Conservation (phyloP, 176 grass and related monocot genomes). For the Hordeum marinum region DNA sequence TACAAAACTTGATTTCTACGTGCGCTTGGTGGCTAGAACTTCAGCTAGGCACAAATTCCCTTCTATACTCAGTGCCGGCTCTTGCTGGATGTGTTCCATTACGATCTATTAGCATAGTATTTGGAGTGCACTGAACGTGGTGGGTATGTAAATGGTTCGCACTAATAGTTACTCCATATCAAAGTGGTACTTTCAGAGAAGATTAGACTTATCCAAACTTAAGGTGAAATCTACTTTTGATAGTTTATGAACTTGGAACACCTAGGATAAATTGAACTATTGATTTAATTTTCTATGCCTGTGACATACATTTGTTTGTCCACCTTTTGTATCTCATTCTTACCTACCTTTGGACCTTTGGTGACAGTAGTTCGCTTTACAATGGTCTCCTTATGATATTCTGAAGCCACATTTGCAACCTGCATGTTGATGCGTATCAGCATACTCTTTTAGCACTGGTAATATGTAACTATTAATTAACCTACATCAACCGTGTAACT, state of each 20-base stretch:
- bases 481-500: background rate
- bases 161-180: background rate
- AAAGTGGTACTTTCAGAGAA: background rate
- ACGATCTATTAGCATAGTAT: background rate
- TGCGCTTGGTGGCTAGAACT: background rate
- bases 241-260: background rate
- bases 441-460: background rate
- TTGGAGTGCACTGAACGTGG: background rate
- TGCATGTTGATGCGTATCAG: conserved; percentile 5
- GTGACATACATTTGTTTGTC: background rate
- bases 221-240: background rate
- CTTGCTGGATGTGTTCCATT: background rate
- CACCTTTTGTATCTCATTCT: background rate
- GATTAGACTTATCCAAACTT: background rate
- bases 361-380: background rate
- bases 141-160: background rate
- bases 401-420: background rate
- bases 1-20: background rate
- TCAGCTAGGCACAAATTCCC: background rate
- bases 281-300: background rate
- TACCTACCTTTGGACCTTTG: background rate
- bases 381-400: background rate
- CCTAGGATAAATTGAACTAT: background rate
- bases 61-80: background rate
- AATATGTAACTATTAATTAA: background rate